Conservation (phyloP, 345 rosid species). For the Brassica carinata region DNA sequence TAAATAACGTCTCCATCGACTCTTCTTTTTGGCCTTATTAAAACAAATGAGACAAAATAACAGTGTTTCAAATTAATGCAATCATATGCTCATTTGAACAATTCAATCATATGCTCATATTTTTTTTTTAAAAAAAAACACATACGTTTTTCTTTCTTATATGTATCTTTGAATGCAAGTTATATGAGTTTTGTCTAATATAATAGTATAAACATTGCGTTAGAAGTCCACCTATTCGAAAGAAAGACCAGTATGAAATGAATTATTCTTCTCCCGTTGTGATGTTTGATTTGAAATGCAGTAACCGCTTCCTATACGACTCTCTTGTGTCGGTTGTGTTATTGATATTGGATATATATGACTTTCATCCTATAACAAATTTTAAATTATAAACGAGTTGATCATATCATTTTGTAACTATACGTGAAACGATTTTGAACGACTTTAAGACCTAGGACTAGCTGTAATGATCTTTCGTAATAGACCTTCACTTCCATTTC, state of each 20-base stretch:
- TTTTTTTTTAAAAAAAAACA: too few species aligned
- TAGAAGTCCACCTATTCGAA: not conserved
- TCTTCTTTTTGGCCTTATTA: constrained; percentile 32
- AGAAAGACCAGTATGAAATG: constrained; percentile 23
- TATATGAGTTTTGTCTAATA: constrained; percentile 5
- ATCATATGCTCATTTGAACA: not conserved
- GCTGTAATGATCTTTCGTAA: not conserved
- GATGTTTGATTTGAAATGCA: constrained; percentile 1
- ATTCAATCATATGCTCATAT: constrained; percentile 7
- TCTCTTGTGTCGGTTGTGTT: constrained; percentile 17
- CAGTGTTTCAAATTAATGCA: not conserved
- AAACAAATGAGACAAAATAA: constrained; percentile 17
- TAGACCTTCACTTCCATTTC: not conserved
- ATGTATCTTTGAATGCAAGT: constrained; percentile 17
- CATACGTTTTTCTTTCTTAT: constrained; percentile 4
- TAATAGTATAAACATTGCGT: not conserved
- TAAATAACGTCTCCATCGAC: constrained; percentile 33
- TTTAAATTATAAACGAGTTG: not conserved
- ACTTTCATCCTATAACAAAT: not conserved
- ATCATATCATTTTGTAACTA: not conserved
- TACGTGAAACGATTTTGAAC: not conserved
- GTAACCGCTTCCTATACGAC: constrained; percentile 11
- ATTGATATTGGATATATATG: not conserved
- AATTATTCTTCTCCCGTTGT: constrained; percentile 7
- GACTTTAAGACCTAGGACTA: not conserved